phyloP scores from a whole-genome alignment of 352 stramenopile species.

The Achlya hypogyna region DNA sequence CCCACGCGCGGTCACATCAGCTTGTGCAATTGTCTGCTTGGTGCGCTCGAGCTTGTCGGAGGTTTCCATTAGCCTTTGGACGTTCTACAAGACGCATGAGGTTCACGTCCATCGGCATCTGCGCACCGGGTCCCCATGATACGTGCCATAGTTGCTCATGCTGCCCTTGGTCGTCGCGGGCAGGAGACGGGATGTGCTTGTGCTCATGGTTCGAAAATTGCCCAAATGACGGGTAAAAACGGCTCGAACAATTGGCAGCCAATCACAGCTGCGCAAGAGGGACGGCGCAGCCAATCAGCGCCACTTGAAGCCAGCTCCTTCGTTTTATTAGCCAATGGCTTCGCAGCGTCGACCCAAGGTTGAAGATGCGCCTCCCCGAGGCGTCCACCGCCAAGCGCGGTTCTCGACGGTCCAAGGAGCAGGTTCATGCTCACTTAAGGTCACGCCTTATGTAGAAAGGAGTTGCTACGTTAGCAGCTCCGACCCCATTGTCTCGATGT shows the following conservation, averaged over 20 bases:
- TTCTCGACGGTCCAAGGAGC: no score
- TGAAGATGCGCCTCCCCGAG: no score
- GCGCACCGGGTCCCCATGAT: constrained; percentile 6
- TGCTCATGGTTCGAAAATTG: background rate
- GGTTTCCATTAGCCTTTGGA: constrained; percentile 52
- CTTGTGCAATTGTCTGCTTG: constrained; percentile 49
- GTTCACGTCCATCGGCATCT: background rate
- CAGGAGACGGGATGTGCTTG: background rate
- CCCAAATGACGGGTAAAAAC: background rate
- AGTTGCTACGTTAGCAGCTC: no score
- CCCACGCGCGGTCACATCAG: constrained; percentile 57
- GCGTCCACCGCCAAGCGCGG: no score
- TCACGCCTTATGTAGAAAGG: no score
- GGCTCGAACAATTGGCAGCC: background rate
- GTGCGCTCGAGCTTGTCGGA: constrained; percentile 68
- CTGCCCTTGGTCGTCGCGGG: background rate
- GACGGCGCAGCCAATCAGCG: background rate
- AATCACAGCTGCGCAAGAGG: background rate
- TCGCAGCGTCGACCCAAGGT: background rate
- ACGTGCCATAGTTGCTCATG: constrained; percentile 18
- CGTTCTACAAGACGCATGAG: constrained; percentile 29
- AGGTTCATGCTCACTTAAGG: no score
- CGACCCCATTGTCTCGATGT: no score
- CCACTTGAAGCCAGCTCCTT: background rate
- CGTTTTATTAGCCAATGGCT: constrained; percentile 6